Percentiles rank a stretch among this genome's conserved stretches.
phyloP scores from a whole-genome alignment of 1,284 basidiomycete species.

The Irpex sp. region DNA sequence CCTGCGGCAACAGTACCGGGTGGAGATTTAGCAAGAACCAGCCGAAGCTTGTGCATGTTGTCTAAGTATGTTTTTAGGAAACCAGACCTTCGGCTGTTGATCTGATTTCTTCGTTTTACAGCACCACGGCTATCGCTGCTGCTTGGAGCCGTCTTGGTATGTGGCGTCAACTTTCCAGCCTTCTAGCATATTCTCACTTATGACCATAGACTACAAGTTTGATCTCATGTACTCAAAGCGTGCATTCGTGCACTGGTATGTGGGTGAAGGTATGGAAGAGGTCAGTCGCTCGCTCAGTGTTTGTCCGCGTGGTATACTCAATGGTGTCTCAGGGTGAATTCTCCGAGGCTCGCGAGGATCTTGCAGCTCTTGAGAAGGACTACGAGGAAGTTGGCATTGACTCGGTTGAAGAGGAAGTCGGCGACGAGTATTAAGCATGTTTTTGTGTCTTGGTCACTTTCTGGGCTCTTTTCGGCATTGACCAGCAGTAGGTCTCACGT shows the following conservation, averaged over 20 bases:
- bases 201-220: conserved; percentile 91
- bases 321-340: conserved; percentile 90
- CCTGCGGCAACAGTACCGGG: conserved; percentile 81
- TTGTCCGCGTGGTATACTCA: not conserved
- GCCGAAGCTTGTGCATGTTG: conserved; percentile 87
- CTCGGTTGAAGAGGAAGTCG: conserved; percentile 81
- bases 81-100: not conserved
- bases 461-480: not conserved
- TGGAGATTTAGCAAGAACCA: conserved; percentile 85
- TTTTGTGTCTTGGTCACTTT: not conserved
- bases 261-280: conserved; percentile 98
- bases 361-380: conserved; percentile 96
- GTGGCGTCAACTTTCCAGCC: conserved; percentile 82
- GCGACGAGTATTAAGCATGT: conserved; percentile 63
- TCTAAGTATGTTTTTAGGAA: conserved; percentile 43
- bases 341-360: conserved; percentile 95
- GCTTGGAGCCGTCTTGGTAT: conserved; percentile 90
- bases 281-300: not conserved
- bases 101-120: conserved; percentile 27
- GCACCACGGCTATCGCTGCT: conserved; percentile 90
- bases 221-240: conserved; percentile 94
- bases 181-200: conserved; percentile 51
- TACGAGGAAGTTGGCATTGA: conserved; percentile 95
- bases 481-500: not conserved
- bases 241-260: conserved; percentile 93